phyloP scores from a whole-genome alignment of 2,329 filamentous ascomycete species.

The Ophiostoma quercus region DNA sequence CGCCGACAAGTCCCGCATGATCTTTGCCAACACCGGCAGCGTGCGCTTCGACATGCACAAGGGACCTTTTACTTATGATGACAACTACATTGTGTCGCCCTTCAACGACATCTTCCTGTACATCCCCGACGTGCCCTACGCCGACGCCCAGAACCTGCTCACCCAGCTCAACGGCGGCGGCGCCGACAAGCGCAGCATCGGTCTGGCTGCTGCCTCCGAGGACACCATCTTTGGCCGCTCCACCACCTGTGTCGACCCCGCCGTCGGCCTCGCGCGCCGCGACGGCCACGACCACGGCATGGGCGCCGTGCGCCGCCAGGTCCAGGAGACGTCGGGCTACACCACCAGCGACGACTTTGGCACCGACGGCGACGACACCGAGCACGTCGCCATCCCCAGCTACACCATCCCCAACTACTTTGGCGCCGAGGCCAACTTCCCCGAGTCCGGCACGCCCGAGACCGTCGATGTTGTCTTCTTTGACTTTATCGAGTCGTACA shows the following conservation, averaged over 20 bases:
- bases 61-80: conserved; percentile 55
- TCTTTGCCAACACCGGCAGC: conserved; percentile 56
- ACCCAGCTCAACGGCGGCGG: conserved; percentile 40
- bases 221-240: conserved; percentile 35
- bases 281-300: conserved; percentile 9
- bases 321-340: conserved; percentile 46
- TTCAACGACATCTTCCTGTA: conserved; percentile 51
- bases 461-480: conserved; percentile 50
- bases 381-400: conserved; percentile 44
- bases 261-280: conserved; percentile 18
- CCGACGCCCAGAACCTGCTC: conserved; percentile 37
- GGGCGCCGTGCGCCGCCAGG: conserved; percentile 45
- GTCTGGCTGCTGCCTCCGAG: conserved; percentile 35
- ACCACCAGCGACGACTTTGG: conserved; percentile 54
- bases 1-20: conserved; percentile 47
- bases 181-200: conserved; percentile 34
- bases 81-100: conserved; percentile 51
- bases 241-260: conserved; percentile 44
- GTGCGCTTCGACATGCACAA: conserved; percentile 59
- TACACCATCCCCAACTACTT: conserved; percentile 48
- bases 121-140: conserved; percentile 48
- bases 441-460: conserved; percentile 39
- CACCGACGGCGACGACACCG: conserved; percentile 50
- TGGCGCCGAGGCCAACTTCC: conserved; percentile 46
- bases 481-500: conserved; percentile 43